Evolutionary conservation across 257 asterid genomes (phyloP).

Genomic region (Agastache rugosa): DNA sequence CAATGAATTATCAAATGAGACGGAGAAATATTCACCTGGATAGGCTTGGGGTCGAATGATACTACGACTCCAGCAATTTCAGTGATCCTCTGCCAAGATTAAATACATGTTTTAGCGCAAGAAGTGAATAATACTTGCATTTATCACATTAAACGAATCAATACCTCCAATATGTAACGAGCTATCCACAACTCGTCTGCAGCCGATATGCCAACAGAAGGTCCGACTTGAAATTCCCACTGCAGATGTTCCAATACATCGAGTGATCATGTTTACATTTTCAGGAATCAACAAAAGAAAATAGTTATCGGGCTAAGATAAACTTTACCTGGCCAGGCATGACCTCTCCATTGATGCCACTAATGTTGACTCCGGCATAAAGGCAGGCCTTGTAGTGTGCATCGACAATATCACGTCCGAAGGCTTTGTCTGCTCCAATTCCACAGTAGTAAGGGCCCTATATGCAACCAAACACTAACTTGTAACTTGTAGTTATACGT

Average conservation of each 20-base stretch:
- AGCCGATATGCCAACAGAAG: constrained; percentile 81
- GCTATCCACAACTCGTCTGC: constrained; percentile 87
- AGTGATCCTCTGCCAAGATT: constrained; percentile 72
- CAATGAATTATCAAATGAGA: not conserved
- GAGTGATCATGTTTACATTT: not conserved
- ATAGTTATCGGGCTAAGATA: not conserved
- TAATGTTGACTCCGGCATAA: constrained; percentile 79
- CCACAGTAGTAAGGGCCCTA: constrained; percentile 91
- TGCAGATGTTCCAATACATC: constrained; percentile 25
- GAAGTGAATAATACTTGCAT: not conserved
- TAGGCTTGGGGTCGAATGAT: constrained; percentile 86
- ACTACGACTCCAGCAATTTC: constrained; percentile 80
- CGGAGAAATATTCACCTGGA: constrained; percentile 46
- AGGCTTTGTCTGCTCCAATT: constrained; percentile 80
- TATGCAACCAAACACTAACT: constrained; percentile 17
- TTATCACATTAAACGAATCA: not conserved
- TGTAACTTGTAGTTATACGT: not conserved
- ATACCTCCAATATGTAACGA: constrained; percentile 85
- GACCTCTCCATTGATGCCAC: constrained; percentile 86
- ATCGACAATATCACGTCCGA: constrained; percentile 81
- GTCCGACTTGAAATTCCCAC: constrained; percentile 99
- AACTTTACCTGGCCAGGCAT: constrained; percentile 84
- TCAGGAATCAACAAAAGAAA: not conserved
- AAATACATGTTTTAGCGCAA: constrained; percentile 16
- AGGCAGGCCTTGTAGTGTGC: constrained; percentile 84